Evolutionary conservation across 2,329 filamentous ascomycete species (phyloP), one percentile per base, ranked within the genome.

Genomic region (Colletotrichum orbiculare): DNA sequence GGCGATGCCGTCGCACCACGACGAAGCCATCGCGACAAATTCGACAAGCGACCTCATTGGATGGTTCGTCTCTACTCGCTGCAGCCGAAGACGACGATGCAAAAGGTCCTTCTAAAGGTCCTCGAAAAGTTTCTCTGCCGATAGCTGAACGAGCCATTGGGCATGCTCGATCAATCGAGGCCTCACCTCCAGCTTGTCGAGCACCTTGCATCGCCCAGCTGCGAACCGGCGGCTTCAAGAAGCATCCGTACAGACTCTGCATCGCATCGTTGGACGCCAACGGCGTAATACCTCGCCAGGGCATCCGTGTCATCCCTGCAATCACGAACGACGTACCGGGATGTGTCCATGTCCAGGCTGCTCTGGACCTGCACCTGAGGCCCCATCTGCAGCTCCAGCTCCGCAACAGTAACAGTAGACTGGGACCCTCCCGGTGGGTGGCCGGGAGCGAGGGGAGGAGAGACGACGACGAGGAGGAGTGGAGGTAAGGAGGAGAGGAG

Each of bases 11-110:
- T 62, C 53, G 47, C 63, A 63, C 63, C 58, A 53, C 52, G 41
- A 53, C 25, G 52, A 57, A 55, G 41, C 58, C 63, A 62, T 63
- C 47, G 52, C 33, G 47, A 63, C 57, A 25, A 13, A 41, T 45
- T 35, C 47, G 33, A 42, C 15, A 46, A 39, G 58, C 8, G 46
- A 34, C 35, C 15, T 52, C 50, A 62, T 62, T 65, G 57, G 50
- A 13, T 39, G n/a, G 9, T 2, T 4, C 15, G 8, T 11, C 17
- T 55, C 5, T 13, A 8, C 38, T 4, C 25, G 35, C 55, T 33
- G 37, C 54, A 42, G 60, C 48, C 35, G 49, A 5, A 25, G 25
- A 25, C 25, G 25, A 25, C 25, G 25, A 25, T 25, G 25, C 25
- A 25, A 25, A 25, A 25, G 25, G 25, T 25, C 25, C 25, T 13